Conservation (phyloP, 108 stramenopile species). For the Fragilaria radians region DNA sequence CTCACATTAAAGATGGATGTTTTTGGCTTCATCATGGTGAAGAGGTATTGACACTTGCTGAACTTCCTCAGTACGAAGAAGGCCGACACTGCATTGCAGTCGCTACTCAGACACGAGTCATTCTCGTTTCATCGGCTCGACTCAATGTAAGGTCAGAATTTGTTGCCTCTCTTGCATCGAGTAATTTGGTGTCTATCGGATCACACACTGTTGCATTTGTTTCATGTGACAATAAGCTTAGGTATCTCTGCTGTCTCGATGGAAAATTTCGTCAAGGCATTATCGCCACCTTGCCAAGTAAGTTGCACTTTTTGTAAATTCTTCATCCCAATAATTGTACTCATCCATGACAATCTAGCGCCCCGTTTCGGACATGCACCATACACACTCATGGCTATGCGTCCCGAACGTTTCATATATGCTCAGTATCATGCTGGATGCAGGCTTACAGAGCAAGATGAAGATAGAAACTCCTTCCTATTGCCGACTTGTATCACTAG, state of each 20-base stretch:
- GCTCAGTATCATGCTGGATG: constrained; percentile 23
- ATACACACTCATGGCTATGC: constrained; percentile 41
- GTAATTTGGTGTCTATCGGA: constrained; percentile 56
- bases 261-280: constrained; percentile 33
- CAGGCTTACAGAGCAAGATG: constrained; percentile 41
- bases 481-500: constrained; percentile 48
- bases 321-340: too few relatives aligned
- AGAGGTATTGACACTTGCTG: constrained; percentile 39
- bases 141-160: constrained; percentile 44
- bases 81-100: constrained; percentile 46
- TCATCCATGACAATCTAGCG: neutral
- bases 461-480: constrained; percentile 38
- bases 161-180: constrained; percentile 22
- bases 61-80: constrained; percentile 46
- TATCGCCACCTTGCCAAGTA: constrained; percentile 46
- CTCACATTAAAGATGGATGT: constrained; percentile 1
- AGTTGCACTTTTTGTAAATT: too few relatives aligned
- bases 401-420: constrained; percentile 68
- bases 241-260: constrained; percentile 64
- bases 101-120: constrained; percentile 55
- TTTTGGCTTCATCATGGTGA: constrained; percentile 59
- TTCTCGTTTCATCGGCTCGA: constrained; percentile 44
- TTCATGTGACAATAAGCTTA: constrained; percentile 32
- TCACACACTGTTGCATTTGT: constrained; percentile 72
- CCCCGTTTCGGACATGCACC: constrained; percentile 23